A percentile compares a stretch with the other conserved stretches of the same genome.
Conservation (phyloP, 2,329 filamentous ascomycete genomes). For the Tolypocladium ovalisporum region DNA sequence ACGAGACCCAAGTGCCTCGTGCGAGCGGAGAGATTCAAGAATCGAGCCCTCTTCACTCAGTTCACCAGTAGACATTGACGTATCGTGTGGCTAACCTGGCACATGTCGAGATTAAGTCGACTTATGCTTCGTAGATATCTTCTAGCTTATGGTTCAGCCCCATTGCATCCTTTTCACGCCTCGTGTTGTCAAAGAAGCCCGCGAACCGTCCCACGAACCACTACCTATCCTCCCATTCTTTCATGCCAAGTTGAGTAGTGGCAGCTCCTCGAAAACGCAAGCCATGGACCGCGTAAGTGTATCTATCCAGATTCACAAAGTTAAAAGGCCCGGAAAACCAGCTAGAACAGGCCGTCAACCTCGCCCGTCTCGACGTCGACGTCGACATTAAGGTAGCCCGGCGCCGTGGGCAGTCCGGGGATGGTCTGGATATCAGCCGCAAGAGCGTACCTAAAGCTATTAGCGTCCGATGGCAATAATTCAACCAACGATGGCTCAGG, state of each 20-base stretch:
- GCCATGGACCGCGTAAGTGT: neutral
- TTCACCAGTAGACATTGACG: too few species aligned
- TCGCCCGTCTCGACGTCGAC: slow-evolving; percentile 73
- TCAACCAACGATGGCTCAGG: too few species aligned
- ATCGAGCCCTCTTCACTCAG: too few species aligned
- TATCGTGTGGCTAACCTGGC: neutral
- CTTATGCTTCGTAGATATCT: neutral
- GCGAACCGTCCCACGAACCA: neutral
- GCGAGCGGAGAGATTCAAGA: too few species aligned
- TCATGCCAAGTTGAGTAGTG: neutral
- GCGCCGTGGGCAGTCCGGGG: slow-evolving; percentile 86
- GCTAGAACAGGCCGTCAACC: slow-evolving; percentile 80
- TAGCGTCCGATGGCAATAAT: slow-evolving; percentile 16
- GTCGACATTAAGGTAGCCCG: slow-evolving; percentile 91
- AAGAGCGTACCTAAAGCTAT: slow-evolving; percentile 61
- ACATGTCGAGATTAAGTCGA: neutral
- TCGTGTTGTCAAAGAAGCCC: slow-evolving; percentile 12
- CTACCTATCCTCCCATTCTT: neutral
- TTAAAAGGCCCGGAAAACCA: neutral
- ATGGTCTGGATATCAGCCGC: slow-evolving; percentile 98
- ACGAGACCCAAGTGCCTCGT: too few species aligned
- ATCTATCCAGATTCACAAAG: neutral
- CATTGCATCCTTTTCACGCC: neutral
- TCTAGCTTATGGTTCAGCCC: neutral
- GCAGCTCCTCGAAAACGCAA: neutral